Base-by-base conservation (phyloP, 108 stramenopile genomes). In the Epithemia pelagica region DNA sequence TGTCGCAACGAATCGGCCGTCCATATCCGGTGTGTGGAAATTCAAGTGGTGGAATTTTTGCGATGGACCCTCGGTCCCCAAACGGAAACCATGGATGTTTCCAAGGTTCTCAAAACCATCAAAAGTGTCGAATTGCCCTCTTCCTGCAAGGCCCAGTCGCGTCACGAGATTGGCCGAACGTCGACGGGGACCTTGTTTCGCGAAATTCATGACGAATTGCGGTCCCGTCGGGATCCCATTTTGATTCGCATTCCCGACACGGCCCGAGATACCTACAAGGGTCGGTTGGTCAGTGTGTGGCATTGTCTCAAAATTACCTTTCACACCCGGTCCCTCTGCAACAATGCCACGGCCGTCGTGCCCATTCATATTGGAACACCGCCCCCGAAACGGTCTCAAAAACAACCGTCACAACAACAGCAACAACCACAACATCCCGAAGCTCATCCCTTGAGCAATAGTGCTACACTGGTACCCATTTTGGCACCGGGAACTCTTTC, bases 1-100 rank as follows among this genome's bases (percentile, higher is more conserved):
- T 79, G 75, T 32, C 61, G 72, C 24, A 79, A 79, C 60, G 62
- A 72, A 2, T 75, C 78, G 0, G 59, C 72, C 24, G 31, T 59
- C 32, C 32, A 57, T 19, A 76, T 79, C 26, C 59, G 68, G 3
- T 37, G 59, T 19, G 74, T 64, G 0, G 64, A 61, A n/a, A 64
- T 72, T 1, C 22, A 28, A 2, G n/a, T 78, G 32, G 66, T 57
- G 25, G 74, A 78, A 33, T 66, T 73, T 19, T 66, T 75, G 18
- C 23, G 59, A 26, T 77, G 71, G 71, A 66, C 58, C 32, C 58
- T 67, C 22, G 58, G 25, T 29, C 56, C 64, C 59, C 46, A 65
- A 19, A 51, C 63, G 32, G 54, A 55, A 30, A 70, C 53, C 25
- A 31, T n/a, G 23, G 37, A 46, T 46, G 37, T 46, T 15, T 10